Conservation (phyloP, 352 stramenopile genomes). For the Phytopythium mirpurense region DNA sequence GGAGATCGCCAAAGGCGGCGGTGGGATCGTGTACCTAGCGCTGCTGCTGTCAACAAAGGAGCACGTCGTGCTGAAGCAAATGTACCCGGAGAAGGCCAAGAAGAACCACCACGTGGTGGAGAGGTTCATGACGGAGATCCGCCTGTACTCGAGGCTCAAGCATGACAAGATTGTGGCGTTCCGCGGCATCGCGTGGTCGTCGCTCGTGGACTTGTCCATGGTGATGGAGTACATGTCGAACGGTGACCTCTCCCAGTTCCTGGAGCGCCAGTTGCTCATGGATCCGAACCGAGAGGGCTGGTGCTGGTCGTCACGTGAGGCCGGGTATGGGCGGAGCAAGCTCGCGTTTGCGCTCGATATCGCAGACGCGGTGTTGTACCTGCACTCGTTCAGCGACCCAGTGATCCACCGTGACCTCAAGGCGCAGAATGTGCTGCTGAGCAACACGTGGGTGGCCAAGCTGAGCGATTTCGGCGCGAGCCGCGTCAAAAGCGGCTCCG, state of each 20-base stretch:
- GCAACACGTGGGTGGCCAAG: constrained; percentile 39
- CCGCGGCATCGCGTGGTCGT: constrained; percentile 40
- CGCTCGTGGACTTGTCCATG: constrained; percentile 35
- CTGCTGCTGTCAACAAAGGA: constrained; percentile 18
- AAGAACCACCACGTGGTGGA: constrained; percentile 26
- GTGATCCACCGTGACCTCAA: constrained; percentile 62
- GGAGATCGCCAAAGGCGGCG: constrained; percentile 45
- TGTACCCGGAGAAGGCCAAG: constrained; percentile 40
- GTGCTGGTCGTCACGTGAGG: constrained; percentile 22
- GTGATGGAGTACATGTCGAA: constrained; percentile 44
- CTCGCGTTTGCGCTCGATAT: constrained; percentile 29
- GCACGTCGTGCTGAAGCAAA: constrained; percentile 48
- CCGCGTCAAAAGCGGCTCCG: constrained; percentile 20
- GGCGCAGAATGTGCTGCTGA: constrained; percentile 50
- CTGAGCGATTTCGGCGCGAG: constrained; percentile 60
- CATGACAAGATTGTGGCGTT: constrained; percentile 48
- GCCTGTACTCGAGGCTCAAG: constrained; percentile 36
- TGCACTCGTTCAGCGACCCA: constrained; percentile 30
- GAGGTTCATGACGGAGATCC: constrained; percentile 49
- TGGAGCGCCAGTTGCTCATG: constrained; percentile 21
- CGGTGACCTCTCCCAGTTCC: constrained; percentile 29
- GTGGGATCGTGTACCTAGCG: constrained; percentile 45
- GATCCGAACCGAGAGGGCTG: constrained; percentile 24
- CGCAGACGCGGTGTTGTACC: constrained; percentile 30
- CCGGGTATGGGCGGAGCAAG: constrained; percentile 22